Evolutionary conservation across 108 stramenopile genomes (phyloP).

Genomic region (Aurantiochytrium sp.): DNA sequence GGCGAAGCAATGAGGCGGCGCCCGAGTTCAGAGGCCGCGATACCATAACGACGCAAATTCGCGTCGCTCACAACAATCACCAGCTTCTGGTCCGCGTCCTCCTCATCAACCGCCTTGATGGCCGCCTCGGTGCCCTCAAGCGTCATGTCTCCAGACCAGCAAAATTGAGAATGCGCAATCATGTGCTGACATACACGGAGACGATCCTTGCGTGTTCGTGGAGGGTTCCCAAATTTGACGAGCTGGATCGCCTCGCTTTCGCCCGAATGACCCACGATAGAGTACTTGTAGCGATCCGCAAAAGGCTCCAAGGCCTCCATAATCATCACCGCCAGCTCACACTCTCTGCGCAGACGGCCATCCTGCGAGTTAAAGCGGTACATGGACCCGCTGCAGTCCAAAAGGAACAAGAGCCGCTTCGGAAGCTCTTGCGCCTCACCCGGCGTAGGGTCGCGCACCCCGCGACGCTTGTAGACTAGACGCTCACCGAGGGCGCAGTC

Average conservation of each 20-base stretch:
- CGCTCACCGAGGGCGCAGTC: slow-evolving; percentile 71
- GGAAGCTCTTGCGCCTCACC: not conserved
- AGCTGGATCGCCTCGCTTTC: slow-evolving; percentile 18
- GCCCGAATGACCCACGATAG: slow-evolving; percentile 38
- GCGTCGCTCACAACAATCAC: slow-evolving; percentile 75
- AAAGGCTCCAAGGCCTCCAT: slow-evolving; percentile 66
- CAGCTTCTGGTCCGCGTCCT: slow-evolving; percentile 32
- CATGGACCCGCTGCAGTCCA: slow-evolving; percentile 73
- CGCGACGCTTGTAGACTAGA: slow-evolving; percentile 72
- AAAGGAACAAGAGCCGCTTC: slow-evolving; percentile 56
- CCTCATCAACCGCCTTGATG: slow-evolving; percentile 32
- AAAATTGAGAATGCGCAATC: slow-evolving; percentile 83
- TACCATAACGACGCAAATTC: slow-evolving; percentile 71
- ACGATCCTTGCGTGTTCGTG: slow-evolving; percentile 48
- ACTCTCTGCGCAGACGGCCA: slow-evolving; percentile 57
- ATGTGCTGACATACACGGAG: slow-evolving; percentile 64
- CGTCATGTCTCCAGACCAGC: slow-evolving; percentile 67
- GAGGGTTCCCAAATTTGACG: slow-evolving; percentile 21
- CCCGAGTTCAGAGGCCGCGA: slow-evolving; percentile 38
- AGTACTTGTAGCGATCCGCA: slow-evolving; percentile 41
- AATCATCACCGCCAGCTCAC: slow-evolving; percentile 71
- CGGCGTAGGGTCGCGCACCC: slow-evolving; percentile 34
- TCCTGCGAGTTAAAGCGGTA: slow-evolving; percentile 82
- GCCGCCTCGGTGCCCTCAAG: slow-evolving; percentile 68
- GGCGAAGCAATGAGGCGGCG: not conserved